These are phyloP conservation scores for Podospora anserina DNA, from an alignment of 495 filamentous ascomycete genomes.

Conservation along the genomic window DNA sequence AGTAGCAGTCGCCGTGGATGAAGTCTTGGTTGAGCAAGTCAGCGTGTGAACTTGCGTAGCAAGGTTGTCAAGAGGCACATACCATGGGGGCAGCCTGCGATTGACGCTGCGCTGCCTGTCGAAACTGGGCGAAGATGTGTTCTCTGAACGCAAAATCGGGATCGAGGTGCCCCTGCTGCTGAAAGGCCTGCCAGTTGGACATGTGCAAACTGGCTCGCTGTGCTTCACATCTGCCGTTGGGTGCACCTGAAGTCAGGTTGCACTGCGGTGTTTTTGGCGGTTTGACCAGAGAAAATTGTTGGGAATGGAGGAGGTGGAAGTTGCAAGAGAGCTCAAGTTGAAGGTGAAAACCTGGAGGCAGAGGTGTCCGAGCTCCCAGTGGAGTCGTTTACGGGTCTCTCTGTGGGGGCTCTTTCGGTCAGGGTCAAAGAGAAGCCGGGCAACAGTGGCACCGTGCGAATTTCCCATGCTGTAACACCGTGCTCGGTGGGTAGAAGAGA, in stretches of 20 bases:
- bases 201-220: constrained; percentile 21
- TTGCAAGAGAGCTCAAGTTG: constrained; percentile 12
- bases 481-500: background rate
- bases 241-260: constrained; percentile 13
- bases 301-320: constrained; percentile 7
- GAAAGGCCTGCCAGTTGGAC: constrained; percentile 25
- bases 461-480: background rate
- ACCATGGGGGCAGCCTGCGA: constrained; percentile 24
- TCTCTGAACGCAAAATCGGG: constrained; percentile 24
- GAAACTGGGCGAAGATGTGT: constrained; percentile 25
- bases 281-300: constrained; percentile 1
- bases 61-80: background rate
- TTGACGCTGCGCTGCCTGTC: constrained; percentile 19
- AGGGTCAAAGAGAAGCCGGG: constrained; percentile 10
- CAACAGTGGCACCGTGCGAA: background rate
- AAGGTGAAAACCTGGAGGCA: constrained; percentile 12
- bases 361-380: constrained; percentile 19
- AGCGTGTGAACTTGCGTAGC: constrained; percentile 10
- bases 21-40: constrained; percentile 47
- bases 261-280: constrained; percentile 8
- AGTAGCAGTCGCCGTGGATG: constrained; percentile 63
- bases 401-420: constrained; percentile 10
- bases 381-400: background rate
- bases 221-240: constrained; percentile 27
- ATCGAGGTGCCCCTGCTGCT: constrained; percentile 20